Base-by-base conservation (phyloP, 345 rosid genomes). In the Citrus mangshanensis region DNA sequence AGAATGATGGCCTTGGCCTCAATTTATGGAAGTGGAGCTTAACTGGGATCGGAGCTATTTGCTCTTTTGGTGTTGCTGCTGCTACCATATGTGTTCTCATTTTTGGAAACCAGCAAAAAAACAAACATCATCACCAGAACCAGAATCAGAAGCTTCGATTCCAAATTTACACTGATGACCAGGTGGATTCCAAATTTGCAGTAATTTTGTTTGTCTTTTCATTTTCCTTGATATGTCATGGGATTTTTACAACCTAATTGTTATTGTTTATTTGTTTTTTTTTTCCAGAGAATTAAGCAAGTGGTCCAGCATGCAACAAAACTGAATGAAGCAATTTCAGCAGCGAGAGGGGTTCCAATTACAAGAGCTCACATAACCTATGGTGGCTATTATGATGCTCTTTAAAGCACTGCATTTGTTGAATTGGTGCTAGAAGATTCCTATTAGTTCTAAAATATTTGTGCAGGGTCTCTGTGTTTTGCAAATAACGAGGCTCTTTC, bases 1-100 rank as follows among this genome's bases (percentile, higher is more conserved):
- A 89, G 73, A 88, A 80, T 59, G 68, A 60, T 51, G 58, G 72
- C 34, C 82, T 83, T 19, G 91, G 89, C 25, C 58, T 89, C 83
- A 90, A 91, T 67, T 21, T 95, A 1, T 91, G 98, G 97, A 94
- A 93, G 79, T 83, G 87, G 94, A 86, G 98, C 84, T 84, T 91
- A 42, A 90, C 84, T 61, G 97, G 99, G 62, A 85, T 96, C 74
- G 97, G 98, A 80, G 93, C 99, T 8, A 86, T 96, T 63, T 96
- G 98, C 72, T 90, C 98, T 3, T 93, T 96, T 25, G 98, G 98
- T n/a, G 86, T 90, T 77, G 98, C 99, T 62, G 98, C 98, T 24
- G 97, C 95, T 60, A 90, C 97, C n/a, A 72, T 93, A 9, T 91
- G 93, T 70, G 84, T 91, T 74, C 70, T 93, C 82, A 76, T 93